These are phyloP conservation scores for Lathyrus tuberosus DNA, from an alignment of 306 rosid species.

Conservation along the genomic window DNA sequence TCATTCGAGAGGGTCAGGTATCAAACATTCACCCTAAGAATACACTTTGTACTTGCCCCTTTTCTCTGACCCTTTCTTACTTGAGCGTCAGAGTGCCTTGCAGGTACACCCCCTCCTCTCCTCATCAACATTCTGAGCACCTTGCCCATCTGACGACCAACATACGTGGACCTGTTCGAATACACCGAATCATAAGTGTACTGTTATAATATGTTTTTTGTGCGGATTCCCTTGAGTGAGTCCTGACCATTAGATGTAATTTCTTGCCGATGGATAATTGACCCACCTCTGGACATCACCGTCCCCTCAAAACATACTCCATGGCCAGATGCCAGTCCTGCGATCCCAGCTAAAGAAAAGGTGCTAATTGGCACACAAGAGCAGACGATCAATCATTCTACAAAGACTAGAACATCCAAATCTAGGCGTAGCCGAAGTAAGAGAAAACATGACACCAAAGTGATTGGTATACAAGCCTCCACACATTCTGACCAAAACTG, in stretches of 20 bases:
- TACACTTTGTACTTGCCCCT: too few species aligned
- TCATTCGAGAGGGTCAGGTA: too few species aligned
- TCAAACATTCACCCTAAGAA: too few species aligned
- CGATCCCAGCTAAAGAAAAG: conserved; percentile 55
- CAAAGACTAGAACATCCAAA: conserved; percentile 66
- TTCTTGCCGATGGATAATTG: conserved; percentile 70
- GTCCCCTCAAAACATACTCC: conserved; percentile 80
- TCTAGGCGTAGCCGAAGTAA: conserved; percentile 63
- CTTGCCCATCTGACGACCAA: too few species aligned
- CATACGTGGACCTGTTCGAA: too few species aligned
- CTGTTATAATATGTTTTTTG: neutral
- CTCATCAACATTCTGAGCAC: too few species aligned
- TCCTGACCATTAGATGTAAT: conserved; percentile 24
- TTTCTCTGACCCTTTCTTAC: too few species aligned
- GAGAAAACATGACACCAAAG: conserved; percentile 67
- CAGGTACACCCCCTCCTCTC: too few species aligned
- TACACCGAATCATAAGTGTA: too few species aligned
- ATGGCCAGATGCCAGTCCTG: conserved; percentile 88
- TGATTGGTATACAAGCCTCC: conserved; percentile 53
- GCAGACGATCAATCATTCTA: conserved; percentile 48
- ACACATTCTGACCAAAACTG: conserved; percentile 57
- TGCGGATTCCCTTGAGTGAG: neutral
- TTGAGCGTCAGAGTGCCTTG: too few species aligned
- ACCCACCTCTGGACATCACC: conserved; percentile 75
- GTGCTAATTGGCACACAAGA: conserved; percentile 42